Conservation (phyloP, 768 basidiomycete genomes). For the Mycena filopes region DNA sequence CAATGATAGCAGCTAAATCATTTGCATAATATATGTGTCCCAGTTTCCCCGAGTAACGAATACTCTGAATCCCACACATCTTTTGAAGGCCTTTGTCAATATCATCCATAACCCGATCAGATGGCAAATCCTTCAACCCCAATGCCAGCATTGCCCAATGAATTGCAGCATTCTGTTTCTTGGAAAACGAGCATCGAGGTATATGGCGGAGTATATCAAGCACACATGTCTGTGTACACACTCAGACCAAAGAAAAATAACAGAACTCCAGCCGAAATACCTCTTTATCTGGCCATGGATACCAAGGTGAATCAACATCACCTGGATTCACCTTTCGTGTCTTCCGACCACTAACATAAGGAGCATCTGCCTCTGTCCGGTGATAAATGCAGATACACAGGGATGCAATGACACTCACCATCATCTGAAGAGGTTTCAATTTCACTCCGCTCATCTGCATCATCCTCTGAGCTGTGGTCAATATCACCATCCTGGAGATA, state of each 20-base stretch:
- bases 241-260: background rate
- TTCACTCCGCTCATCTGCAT: slow-evolving; percentile 8
- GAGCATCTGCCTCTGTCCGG: background rate
- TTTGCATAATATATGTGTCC: slow-evolving; percentile 37
- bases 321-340: background rate
- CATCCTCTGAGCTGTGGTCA: slow-evolving; percentile 10
- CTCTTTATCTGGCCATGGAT: slow-evolving; percentile 24
- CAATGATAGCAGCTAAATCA: slow-evolving; percentile 32
- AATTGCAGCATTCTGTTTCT: slow-evolving; percentile 22
- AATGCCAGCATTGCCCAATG: slow-evolving; percentile 30
- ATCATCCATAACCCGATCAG: slow-evolving; percentile 25
- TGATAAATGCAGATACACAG: no score
- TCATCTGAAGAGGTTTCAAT: slow-evolving; percentile 2
- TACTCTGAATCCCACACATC: slow-evolving; percentile 33
- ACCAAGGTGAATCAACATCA: background rate
- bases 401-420: no score
- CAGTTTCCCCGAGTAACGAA: slow-evolving; percentile 35
- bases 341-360: background rate
- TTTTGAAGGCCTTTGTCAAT: slow-evolving; percentile 31
- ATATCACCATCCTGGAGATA: background rate
- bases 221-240: slow-evolving; percentile 21
- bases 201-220: slow-evolving; percentile 31
- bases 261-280: background rate
- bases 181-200: slow-evolving; percentile 28
- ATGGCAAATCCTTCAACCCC: slow-evolving; percentile 23